Percentiles rank a stretch among this genome's conserved stretches.
Conservation (phyloP, 2,329 filamentous ascomycete genomes). For the Phyllosticta citrichinensis region DNA sequence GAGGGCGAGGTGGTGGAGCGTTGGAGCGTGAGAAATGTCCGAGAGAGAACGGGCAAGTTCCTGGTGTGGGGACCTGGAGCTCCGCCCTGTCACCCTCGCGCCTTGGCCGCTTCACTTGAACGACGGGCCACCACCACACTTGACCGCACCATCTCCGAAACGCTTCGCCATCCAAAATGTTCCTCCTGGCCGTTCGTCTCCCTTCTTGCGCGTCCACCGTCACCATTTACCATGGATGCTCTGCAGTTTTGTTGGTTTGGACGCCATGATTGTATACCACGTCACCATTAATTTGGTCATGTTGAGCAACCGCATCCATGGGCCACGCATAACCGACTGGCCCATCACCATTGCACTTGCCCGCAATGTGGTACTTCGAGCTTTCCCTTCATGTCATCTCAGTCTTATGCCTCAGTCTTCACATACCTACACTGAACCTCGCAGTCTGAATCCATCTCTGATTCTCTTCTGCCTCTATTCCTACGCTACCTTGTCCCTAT, state of each 20-base stretch:
- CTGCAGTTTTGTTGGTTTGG: too few species aligned
- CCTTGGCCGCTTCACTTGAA: not conserved
- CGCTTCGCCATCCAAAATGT: not conserved
- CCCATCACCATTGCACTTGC: too few species aligned
- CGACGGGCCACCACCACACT: not conserved
- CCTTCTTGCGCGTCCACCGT: too few species aligned
- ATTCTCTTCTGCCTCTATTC: not conserved
- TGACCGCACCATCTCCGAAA: not conserved
- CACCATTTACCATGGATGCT: too few species aligned
- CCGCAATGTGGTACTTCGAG: too few species aligned
- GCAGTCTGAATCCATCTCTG: not conserved
- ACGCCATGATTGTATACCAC: too few species aligned
- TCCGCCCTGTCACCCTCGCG: not conserved
- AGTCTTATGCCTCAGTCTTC: not conserved
- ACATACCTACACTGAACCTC: not conserved
- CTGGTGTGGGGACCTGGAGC: not conserved
- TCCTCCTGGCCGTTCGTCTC: too few species aligned
- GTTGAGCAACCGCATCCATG: too few species aligned
- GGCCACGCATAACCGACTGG: too few species aligned
- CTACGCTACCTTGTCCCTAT: not conserved
- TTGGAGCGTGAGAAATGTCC: conserved; percentile 3
- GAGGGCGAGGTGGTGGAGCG: not conserved
- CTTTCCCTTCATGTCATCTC: too few species aligned
- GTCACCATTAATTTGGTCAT: too few species aligned
- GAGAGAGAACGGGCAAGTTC: not conserved